These are phyloP conservation scores for Exophiala mesophila DNA, from an alignment of 2,329 filamentous ascomycete genomes.

Conservation along the genomic window DNA sequence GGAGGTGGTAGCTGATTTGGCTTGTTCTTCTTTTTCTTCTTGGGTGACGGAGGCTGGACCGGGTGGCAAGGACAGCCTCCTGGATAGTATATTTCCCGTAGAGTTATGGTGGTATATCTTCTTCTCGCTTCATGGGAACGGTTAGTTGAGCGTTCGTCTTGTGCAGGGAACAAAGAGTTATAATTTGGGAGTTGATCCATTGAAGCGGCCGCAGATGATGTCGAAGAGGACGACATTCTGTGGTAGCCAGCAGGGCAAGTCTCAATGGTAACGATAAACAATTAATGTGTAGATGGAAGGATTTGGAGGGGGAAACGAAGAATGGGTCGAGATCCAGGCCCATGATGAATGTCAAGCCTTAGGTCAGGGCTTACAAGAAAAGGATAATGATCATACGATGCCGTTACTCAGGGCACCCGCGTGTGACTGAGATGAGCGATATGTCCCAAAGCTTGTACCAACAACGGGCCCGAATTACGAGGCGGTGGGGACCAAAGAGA, in stretches of 20 bases:
- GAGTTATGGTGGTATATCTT: conserved; percentile 26
- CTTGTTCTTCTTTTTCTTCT: conserved; percentile 18
- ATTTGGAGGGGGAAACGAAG: not conserved
- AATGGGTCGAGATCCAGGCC: not conserved
- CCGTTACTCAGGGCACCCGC: not conserved
- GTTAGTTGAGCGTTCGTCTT: conserved; percentile 15
- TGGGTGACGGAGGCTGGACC: conserved; percentile 8
- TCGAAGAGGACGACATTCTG: not conserved
- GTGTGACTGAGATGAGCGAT: not conserved
- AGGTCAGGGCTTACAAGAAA: not conserved
- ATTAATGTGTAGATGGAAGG: too few relatives aligned
- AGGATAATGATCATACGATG: not conserved
- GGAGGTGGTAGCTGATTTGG: conserved; percentile 4
- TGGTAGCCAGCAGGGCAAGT: not conserved
- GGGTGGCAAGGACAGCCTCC: conserved; percentile 25
- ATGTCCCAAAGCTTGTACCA: not conserved
- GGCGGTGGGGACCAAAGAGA: not conserved
- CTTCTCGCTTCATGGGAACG: conserved; percentile 15
- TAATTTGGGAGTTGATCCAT: conserved; percentile 15
- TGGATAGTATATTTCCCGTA: conserved; percentile 24
- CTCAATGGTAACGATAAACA: not conserved
- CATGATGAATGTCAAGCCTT: not conserved
- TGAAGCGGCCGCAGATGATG: too few relatives aligned
- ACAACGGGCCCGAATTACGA: not conserved
- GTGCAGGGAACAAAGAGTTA: conserved; percentile 18